Evolutionary conservation across 176 grass and related monocot species (phyloP).

Genomic region (Olyra latifolia): DNA sequence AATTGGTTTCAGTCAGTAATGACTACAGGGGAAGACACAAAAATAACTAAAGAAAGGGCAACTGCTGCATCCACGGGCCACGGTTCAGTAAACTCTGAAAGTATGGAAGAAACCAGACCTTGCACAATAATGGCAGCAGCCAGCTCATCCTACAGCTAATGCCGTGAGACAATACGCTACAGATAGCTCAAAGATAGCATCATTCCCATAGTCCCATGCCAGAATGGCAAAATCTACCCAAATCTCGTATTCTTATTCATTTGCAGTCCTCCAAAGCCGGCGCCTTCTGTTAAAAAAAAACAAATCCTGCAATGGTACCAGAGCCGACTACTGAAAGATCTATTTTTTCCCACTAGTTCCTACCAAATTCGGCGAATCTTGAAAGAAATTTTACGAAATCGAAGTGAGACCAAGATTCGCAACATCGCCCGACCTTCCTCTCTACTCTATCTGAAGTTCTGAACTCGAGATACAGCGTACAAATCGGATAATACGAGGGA

Average conservation of each 20-base stretch:
- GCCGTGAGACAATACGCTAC: background rate
- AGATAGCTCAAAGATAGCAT: background rate
- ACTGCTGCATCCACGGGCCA: background rate
- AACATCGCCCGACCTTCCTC: background rate
- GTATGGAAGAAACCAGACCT: background rate
- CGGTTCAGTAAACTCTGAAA: background rate
- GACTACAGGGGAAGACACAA: background rate
- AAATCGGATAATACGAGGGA: background rate
- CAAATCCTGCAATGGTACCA: background rate
- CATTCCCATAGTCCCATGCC: background rate
- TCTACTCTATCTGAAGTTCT: background rate
- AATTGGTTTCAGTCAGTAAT: background rate
- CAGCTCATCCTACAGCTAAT: background rate
- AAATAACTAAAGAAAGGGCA: background rate
- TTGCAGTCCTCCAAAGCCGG: background rate
- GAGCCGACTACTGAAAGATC: background rate
- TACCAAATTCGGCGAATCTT: background rate
- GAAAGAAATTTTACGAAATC: background rate
- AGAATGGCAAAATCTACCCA: background rate
- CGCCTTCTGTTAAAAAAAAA: background rate
- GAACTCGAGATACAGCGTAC: background rate
- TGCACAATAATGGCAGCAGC: background rate
- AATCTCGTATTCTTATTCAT: background rate
- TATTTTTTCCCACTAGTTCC: conserved; percentile 1
- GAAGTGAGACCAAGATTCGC: background rate